These are phyloP conservation scores for Scheffersomyces insectosa DNA, from an alignment of 1,139 yeast genomes.

Conservation along the genomic window DNA sequence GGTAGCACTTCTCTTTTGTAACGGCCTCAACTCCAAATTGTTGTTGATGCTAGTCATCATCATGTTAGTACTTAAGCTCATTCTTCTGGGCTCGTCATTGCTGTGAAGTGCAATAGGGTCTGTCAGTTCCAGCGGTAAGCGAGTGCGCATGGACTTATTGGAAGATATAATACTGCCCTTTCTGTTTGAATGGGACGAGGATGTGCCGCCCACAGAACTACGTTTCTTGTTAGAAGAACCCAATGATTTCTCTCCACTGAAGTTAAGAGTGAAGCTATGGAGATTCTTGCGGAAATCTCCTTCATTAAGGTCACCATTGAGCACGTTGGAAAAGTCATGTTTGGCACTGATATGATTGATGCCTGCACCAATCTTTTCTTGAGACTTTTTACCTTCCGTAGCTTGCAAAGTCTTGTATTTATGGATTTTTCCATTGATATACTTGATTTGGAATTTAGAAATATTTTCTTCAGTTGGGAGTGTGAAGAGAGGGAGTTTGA, in stretches of 20 bases:
- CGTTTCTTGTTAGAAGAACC: constrained; percentile 6
- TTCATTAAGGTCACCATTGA: constrained; percentile 30
- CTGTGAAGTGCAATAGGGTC: not conserved
- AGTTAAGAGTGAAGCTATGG: constrained; percentile 33
- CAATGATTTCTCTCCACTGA: constrained; percentile 4
- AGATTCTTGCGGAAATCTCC: constrained; percentile 32
- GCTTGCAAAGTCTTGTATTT: not conserved
- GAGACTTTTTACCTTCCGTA: not conserved
- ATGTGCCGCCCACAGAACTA: constrained; percentile 4
- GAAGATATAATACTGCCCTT: constrained; percentile 12
- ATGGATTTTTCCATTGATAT: constrained; percentile 18
- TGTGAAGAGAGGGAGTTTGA: constrained; percentile 43
- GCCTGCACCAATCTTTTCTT: constrained; percentile 11
- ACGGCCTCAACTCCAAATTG: not conserved
- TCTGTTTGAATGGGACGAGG: constrained; percentile 5
- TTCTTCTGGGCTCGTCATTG: not conserved
- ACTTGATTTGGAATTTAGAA: constrained; percentile 25
- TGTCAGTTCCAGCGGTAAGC: not conserved
- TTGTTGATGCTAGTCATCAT: not conserved
- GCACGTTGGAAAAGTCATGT: constrained; percentile 43
- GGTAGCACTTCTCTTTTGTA: not conserved
- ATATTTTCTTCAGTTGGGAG: constrained; percentile 43
- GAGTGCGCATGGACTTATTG: constrained; percentile 13
- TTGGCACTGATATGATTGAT: constrained; percentile 7
- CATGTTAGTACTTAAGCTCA: not conserved